phyloP scores from a whole-genome alignment of 495 filamentous ascomycete genomes.

The Neurospora hispaniola region DNA sequence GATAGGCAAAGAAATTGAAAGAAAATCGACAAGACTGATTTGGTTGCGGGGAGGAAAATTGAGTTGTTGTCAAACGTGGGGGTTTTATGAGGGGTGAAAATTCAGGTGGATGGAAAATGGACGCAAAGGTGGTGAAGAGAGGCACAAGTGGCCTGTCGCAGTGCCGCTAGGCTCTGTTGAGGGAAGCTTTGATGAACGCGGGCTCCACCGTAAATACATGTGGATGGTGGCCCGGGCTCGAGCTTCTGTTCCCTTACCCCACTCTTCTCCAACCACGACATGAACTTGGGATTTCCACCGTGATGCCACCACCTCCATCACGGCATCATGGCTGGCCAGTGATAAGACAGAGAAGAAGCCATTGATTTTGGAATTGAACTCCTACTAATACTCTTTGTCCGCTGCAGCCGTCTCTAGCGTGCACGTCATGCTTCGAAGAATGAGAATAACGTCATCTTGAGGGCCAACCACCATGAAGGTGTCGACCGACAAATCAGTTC shows the following conservation, averaged over 20 bases:
- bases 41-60: slow-evolving; percentile 15
- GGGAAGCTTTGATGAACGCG: neutral
- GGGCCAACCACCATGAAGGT: neutral
- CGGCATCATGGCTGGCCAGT: neutral
- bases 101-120: neutral
- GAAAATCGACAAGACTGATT: neutral
- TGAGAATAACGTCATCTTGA: neutral
- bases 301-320: neutral
- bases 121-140: neutral
- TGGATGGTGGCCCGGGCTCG: neutral
- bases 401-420: neutral
- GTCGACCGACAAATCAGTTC: neutral
- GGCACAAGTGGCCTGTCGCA: neutral
- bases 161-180: neutral
- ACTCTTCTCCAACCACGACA: neutral
- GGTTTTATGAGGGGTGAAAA: slow-evolving; percentile 5
- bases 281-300: neutral
- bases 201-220: neutral
- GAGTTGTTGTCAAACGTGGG: slow-evolving; percentile 15
- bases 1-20: slow-evolving; percentile 1
- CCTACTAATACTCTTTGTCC: neutral
- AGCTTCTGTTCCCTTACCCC: neutral
- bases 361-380: neutral
- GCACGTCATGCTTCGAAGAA: neutral
- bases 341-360: neutral